Evolutionary conservation across 495 filamentous ascomycete species (phyloP).

Genomic region (Neurospora sp.): DNA sequence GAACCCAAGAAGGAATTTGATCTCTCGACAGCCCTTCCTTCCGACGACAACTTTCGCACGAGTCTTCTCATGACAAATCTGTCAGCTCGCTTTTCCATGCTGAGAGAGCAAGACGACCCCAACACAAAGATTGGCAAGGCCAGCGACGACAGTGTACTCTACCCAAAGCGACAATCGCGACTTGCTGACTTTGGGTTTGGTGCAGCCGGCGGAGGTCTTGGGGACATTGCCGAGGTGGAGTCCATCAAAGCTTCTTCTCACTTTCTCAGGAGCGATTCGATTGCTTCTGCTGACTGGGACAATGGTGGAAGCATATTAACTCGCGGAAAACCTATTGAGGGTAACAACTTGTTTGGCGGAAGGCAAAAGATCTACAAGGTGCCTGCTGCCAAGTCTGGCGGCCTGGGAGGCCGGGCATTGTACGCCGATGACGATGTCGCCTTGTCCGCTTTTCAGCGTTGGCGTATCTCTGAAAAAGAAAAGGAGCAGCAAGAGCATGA

Average conservation of each 20-base stretch:
- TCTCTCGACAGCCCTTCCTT: slow-evolving; percentile 61
- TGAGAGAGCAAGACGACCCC: slow-evolving; percentile 87
- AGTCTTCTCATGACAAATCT: slow-evolving; percentile 93
- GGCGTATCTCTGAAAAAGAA: slow-evolving; percentile 48
- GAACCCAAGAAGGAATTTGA: slow-evolving; percentile 60
- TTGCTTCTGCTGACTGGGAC: slow-evolving; percentile 60
- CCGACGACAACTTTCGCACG: slow-evolving; percentile 88
- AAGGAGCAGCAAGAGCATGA: slow-evolving; percentile 34
- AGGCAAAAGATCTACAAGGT: slow-evolving; percentile 95
- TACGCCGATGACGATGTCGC: slow-evolving; percentile 76
- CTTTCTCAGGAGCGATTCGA: slow-evolving; percentile 34
- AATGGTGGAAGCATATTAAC: slow-evolving; percentile 64
- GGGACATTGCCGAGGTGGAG: slow-evolving; percentile 82
- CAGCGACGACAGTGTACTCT: slow-evolving; percentile 85
- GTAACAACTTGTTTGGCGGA: slow-evolving; percentile 91
- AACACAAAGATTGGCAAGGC: slow-evolving; percentile 81
- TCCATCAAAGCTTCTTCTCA: slow-evolving; percentile 55
- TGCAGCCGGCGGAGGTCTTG: slow-evolving; percentile 44
- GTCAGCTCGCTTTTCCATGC: slow-evolving; percentile 92
- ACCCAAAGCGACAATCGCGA: slow-evolving; percentile 67
- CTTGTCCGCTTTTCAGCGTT: slow-evolving; percentile 67
- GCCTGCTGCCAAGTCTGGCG: slow-evolving; percentile 41
- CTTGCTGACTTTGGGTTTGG: slow-evolving; percentile 45
- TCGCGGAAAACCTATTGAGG: slow-evolving; percentile 73
- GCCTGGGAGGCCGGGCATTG: slow-evolving; percentile 58